Conservation (phyloP, 495 filamentous ascomycete species). For the Neurospora sp. region DNA sequence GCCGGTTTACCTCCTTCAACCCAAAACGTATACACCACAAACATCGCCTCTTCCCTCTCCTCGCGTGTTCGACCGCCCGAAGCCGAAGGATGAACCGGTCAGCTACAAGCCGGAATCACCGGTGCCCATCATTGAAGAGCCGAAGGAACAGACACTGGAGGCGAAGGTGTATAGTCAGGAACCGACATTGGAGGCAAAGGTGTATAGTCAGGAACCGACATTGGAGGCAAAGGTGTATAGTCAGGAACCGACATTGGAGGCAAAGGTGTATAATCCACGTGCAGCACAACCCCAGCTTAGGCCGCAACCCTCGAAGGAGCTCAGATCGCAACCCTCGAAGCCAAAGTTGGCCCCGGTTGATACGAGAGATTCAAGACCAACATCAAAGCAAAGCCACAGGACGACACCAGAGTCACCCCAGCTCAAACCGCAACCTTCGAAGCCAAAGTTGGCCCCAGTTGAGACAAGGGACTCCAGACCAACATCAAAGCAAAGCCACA, state of each 20-base stretch:
- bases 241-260: neutral
- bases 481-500: neutral
- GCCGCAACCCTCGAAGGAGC: neutral
- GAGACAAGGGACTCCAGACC: conserved; percentile 6
- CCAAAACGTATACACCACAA: conserved; percentile 43
- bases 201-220: neutral
- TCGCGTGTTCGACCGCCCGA: conserved; percentile 13
- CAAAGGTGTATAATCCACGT: neutral
- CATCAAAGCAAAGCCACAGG: neutral
- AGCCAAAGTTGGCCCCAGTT: conserved; percentile 18
- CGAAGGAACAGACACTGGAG: conserved; percentile 1
- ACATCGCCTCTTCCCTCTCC: conserved; percentile 39
- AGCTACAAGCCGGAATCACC: neutral
- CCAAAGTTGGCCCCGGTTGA: conserved; percentile 19
- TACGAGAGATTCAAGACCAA: conserved; percentile 4
- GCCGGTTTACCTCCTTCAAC: conserved; percentile 38
- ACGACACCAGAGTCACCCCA: neutral
- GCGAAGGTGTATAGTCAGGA: neutral
- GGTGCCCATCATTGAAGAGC: neutral
- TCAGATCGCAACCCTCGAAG: conserved; percentile 7
- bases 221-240: neutral
- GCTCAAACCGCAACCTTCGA: conserved; percentile 7
- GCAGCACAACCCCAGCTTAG: neutral
- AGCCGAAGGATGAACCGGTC: neutral
- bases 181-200: conserved; percentile 1